A percentile compares a stretch with the other conserved stretches of the same genome.
Conservation (phyloP, 176 grass and related monocot genomes). For the Neostapfia colusana region DNA sequence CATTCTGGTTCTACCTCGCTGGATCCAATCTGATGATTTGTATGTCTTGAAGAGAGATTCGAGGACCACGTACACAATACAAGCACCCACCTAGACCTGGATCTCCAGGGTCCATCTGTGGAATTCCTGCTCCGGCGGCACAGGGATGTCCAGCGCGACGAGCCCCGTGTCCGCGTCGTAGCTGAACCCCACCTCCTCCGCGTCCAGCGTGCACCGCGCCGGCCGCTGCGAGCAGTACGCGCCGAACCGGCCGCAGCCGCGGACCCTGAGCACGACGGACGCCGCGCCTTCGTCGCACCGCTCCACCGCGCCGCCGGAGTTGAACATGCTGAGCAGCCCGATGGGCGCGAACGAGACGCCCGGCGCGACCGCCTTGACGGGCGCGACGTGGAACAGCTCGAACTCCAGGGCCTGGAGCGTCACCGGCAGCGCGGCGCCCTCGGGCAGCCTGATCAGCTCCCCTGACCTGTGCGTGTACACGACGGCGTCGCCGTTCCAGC, state of each 20-base stretch:
- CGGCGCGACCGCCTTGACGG: conserved; percentile 22
- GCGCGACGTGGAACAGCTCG: conserved; percentile 62
- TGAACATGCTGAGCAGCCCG: conserved; percentile 83
- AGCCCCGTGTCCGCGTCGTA: conserved; percentile 53
- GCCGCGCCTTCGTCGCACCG: background rate
- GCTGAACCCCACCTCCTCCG: conserved; percentile 45
- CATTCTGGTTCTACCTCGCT: background rate
- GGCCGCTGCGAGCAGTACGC: conserved; percentile 47
- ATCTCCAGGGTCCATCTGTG: conserved; percentile 67
- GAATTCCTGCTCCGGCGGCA: conserved; percentile 63
- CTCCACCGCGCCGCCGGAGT: conserved; percentile 77
- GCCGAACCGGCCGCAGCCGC: conserved; percentile 59
- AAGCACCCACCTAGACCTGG: conserved; percentile 33
- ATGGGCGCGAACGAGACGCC: conserved; percentile 52
- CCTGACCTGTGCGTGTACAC: conserved; percentile 50
- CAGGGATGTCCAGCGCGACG: conserved; percentile 54
- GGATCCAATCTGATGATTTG: background rate
- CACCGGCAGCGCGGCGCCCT: conserved; percentile 54
- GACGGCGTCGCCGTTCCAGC: conserved; percentile 51
- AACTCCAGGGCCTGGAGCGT: conserved; percentile 69
- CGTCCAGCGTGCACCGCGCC: conserved; percentile 54
- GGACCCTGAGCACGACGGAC: conserved; percentile 44
- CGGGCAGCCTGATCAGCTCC: conserved; percentile 53
- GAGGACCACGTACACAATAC: no score
- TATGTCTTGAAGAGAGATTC: no score